phyloP scores from a whole-genome alignment of 2,329 filamentous ascomycete genomes.

The Xylariaceae sp. region DNA sequence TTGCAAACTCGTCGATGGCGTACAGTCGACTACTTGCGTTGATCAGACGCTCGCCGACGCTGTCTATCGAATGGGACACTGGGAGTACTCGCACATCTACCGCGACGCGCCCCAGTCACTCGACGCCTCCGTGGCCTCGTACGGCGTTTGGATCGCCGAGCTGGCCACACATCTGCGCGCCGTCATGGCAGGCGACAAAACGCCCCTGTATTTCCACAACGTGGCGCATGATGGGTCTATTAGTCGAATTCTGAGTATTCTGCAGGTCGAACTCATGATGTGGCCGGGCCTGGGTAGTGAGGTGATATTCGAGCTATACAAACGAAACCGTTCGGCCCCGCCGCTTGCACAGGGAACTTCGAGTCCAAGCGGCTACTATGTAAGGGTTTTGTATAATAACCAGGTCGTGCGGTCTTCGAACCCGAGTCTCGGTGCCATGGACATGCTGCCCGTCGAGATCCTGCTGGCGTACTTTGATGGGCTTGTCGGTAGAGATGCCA shows the following conservation, averaged over 20 bases:
- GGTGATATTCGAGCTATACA: slow-evolving; percentile 69
- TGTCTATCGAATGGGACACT: slow-evolving; percentile 72
- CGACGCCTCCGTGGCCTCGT: slow-evolving; percentile 53
- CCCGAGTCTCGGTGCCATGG: slow-evolving; percentile 60
- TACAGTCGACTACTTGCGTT: slow-evolving; percentile 53
- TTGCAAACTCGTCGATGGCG: slow-evolving; percentile 49
- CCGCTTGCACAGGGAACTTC: slow-evolving; percentile 9
- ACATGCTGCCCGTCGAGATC: slow-evolving; percentile 63
- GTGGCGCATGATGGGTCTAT: slow-evolving; percentile 75
- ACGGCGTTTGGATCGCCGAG: slow-evolving; percentile 71
- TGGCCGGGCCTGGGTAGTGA: slow-evolving; percentile 83
- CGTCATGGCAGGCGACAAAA: slow-evolving; percentile 37
- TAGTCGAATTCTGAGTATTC: slow-evolving; percentile 59
- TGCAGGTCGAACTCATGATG: slow-evolving; percentile 71
- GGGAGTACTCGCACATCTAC: slow-evolving; percentile 76
- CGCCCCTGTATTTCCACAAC: slow-evolving; percentile 62
- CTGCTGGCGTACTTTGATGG: slow-evolving; percentile 67
- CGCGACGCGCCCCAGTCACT: slow-evolving; percentile 61
- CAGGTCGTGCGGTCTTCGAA: slow-evolving; percentile 61
- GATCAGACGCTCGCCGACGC: slow-evolving; percentile 57
- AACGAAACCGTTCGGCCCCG: background rate
- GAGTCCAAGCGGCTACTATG: slow-evolving; percentile 38
- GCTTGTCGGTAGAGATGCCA: slow-evolving; percentile 53
- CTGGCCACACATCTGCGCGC: slow-evolving; percentile 60
- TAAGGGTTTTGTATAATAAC: slow-evolving; percentile 69